Evolutionary conservation across 352 stramenopile species (phyloP).

Genomic region (Phytophthora fragariaefolia): DNA sequence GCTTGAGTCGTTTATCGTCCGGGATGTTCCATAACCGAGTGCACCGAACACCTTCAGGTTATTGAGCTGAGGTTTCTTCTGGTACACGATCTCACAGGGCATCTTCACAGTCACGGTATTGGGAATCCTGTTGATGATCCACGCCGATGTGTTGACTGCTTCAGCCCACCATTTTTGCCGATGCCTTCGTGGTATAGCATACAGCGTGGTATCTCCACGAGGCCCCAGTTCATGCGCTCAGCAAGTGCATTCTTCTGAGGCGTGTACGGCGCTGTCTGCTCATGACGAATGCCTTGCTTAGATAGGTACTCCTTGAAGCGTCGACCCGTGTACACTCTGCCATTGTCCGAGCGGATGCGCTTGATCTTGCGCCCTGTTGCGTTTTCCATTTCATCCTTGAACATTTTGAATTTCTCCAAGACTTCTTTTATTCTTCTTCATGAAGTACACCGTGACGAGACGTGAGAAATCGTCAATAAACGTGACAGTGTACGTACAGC

Average conservation of each 20-base stretch:
- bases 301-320: too few species aligned
- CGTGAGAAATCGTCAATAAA: constrained; percentile 32
- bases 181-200: constrained; percentile 22
- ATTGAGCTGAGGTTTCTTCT: constrained; percentile 4
- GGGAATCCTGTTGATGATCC: constrained; percentile 20
- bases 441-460: constrained; percentile 23
- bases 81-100: constrained; percentile 18
- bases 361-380: neutral
- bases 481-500: constrained; percentile 13
- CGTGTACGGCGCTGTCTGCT: constrained; percentile 22
- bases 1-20: constrained; percentile 20
- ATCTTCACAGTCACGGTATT: constrained; percentile 14
- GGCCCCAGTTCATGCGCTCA: constrained; percentile 32
- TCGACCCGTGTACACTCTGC: neutral
- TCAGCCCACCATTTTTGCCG: neutral
- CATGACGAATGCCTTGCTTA: neutral
- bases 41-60: constrained; percentile 22
- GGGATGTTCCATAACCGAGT: constrained; percentile 21
- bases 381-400: neutral
- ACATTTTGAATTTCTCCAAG: neutral
- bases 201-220: constrained; percentile 21
- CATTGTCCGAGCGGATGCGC: neutral
- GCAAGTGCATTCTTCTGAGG: constrained; percentile 31
- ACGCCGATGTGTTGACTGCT: constrained; percentile 19
- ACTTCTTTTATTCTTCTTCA: too few species aligned